These are phyloP conservation scores for Zoysia matrella DNA, from an alignment of 202 grass and related monocot genomes.

Conservation along the genomic window DNA sequence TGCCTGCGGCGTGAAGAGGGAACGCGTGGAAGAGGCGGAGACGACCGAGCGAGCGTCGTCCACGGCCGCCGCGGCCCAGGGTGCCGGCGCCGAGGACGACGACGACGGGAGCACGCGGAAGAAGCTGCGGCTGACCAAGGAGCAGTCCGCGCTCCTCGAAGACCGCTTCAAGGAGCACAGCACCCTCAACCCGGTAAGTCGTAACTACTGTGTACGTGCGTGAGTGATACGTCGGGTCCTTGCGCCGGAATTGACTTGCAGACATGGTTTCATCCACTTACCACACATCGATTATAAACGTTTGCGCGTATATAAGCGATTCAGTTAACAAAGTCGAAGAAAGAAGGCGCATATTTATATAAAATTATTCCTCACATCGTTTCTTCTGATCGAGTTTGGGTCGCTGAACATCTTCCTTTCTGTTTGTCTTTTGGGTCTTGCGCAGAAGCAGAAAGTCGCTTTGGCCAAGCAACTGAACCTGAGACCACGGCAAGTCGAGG, in stretches of 20 bases:
- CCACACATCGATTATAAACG: no score
- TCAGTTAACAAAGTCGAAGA: no score
- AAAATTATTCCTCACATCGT: not conserved
- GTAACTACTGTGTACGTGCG: not conserved
- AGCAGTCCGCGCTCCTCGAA: conserved; percentile 34
- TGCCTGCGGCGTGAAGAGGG: conserved; percentile 48
- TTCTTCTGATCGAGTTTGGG: not conserved
- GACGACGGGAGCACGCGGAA: conserved; percentile 84
- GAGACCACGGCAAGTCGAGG: conserved; percentile 90
- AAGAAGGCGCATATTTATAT: no score
- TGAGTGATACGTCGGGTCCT: not conserved
- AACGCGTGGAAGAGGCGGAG: conserved; percentile 66
- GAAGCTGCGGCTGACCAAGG: conserved; percentile 90
- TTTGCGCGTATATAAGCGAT: no score
- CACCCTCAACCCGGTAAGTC: conserved; percentile 85
- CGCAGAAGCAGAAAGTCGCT: conserved; percentile 93
- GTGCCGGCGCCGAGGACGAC: conserved; percentile 59
- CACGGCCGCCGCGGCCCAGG: conserved; percentile 12
- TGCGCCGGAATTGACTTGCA: conserved; percentile 14
- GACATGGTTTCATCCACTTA: no score
- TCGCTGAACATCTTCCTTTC: conserved; percentile 13
- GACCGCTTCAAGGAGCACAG: conserved; percentile 95
- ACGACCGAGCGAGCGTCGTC: conserved; percentile 60
- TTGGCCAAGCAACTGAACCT: conserved; percentile 92
- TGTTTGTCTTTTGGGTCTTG: conserved; percentile 44